These are phyloP conservation scores for Laburnicola sp. DNA, from an alignment of 2,329 filamentous ascomycete species.

Conservation along the genomic window DNA sequence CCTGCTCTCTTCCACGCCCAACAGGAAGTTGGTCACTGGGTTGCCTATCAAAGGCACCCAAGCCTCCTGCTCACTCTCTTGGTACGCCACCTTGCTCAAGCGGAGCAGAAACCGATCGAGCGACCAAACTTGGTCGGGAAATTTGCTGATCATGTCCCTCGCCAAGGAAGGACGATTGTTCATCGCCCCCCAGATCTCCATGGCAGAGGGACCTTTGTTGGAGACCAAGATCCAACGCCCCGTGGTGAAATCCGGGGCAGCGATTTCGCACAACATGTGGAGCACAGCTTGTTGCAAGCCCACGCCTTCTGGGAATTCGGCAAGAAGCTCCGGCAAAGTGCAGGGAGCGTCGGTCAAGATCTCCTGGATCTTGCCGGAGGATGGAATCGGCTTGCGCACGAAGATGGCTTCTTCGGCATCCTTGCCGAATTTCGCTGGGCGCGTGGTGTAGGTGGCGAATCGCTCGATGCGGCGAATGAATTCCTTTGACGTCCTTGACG, in stretches of 20 bases:
- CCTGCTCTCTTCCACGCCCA: neutral
- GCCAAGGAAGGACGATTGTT: neutral
- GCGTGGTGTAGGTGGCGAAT: neutral
- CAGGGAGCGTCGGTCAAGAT: neutral
- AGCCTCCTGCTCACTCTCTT: neutral
- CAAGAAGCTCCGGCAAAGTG: neutral
- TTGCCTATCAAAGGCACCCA: too few species aligned
- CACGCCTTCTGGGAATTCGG: neutral
- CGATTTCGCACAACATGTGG: neutral
- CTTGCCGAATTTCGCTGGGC: neutral
- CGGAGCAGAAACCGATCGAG: neutral
- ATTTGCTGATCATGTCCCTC: neutral
- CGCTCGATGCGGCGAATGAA: slow-evolving; percentile 1
- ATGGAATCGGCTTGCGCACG: slow-evolving; percentile 1
- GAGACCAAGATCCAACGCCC: neutral
- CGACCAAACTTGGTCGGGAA: neutral
- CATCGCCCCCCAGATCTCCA: neutral
- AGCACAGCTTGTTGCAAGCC: neutral
- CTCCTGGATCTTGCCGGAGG: neutral
- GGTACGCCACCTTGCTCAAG: neutral
- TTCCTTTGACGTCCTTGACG: neutral
- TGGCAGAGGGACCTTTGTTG: neutral
- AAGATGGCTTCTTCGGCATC: neutral
- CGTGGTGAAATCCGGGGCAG: neutral
- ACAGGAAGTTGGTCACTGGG: neutral